Percentiles rank a stretch among this genome's conserved stretches.
Evolutionary conservation across 176 grass and related monocot species (phyloP).

Genomic region (Chrysopogon serrulatus): DNA sequence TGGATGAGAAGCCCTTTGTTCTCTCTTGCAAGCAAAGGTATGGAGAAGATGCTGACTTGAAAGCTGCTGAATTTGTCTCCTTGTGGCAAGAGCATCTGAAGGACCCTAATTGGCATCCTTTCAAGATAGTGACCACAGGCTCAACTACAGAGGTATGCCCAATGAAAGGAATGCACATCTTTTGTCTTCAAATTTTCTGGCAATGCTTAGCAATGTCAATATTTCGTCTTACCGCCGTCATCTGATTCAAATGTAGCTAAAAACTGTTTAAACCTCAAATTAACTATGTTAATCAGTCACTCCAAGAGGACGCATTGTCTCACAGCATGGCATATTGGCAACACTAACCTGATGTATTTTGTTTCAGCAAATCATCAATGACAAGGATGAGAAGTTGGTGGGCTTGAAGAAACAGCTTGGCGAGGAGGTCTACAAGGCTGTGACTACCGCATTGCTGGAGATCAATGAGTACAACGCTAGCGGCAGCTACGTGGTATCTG

Average conservation of each 20-base stretch:
- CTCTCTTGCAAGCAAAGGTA: conserved; percentile 27
- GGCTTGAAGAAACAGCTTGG: conserved; percentile 38
- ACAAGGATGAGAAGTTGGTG: conserved; percentile 48
- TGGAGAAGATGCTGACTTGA: not conserved
- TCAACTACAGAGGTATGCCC: conserved; percentile 15
- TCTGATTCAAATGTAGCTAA: not conserved
- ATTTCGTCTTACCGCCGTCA: not conserved
- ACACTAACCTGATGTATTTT: not conserved
- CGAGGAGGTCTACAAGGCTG: conserved; percentile 29
- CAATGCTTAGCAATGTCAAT: not conserved
- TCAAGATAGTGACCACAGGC: conserved; percentile 27
- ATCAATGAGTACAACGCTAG: conserved; percentile 73
- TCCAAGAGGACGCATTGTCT: not conserved
- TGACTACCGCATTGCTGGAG: conserved; percentile 54
- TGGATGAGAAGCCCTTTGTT: conserved; percentile 25
- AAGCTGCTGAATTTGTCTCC: conserved; percentile 27
- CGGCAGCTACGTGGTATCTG: conserved; percentile 51
- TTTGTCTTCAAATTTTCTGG: not conserved
- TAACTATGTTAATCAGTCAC: not conserved
- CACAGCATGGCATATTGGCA: not conserved
- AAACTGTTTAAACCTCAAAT: not conserved
- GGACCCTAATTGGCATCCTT: conserved; percentile 52
- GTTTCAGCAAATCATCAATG: conserved; percentile 57
- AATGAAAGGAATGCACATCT: not conserved
- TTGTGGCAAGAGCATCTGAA: conserved; percentile 34